Evolutionary conservation across 1,139 yeast genomes (phyloP), one percentile per base, ranked within the genome.

Genomic region (Scheffersomyces titani): DNA sequence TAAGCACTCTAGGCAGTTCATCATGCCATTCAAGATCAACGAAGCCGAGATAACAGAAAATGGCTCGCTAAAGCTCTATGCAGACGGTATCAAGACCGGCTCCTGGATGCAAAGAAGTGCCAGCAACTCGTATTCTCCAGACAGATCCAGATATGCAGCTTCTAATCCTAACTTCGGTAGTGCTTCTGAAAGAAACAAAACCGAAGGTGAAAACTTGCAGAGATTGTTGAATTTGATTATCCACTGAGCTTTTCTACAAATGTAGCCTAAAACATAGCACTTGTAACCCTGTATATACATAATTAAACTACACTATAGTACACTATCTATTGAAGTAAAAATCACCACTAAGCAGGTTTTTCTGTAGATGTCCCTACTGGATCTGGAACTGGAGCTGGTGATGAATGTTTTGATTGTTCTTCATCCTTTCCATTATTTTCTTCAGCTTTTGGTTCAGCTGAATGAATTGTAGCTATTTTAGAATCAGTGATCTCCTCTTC

Each of bases 1-100:
- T 4, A 78, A 72, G 59, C 81, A 77, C 62, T 69, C 75, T 50
- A 75, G 82, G 65, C 84, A 80, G 62, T 79, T 80, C 61, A 73
- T 72, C 49, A 69, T 77, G 69, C 84, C 84, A 40, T 79, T 78
- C 66, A 74, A 76, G 66, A 65, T 80, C 36, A 72, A 69, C 46
- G 79, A 75, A 53, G 82, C 78, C 16, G 81, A 77, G 60, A 63
- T 80, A 53, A 65, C 72, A 24, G 73, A 73, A 22, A 67, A 65
- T 36, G 84, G 83, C 49, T 67, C 72, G 30, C 73, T 79, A 45
- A 77, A 73, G 61, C 60, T 80, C 52, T 72, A 70, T 55, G 81
- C 80, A 4, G 78, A 77, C 56, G 81, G 80, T 55, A 75, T 78
- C 50, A 74, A 71, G 63, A 73, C 71, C 11, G 83, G 83, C 49